Conservation (phyloP, 345 rosid species). For the Lepidium aucheri region DNA sequence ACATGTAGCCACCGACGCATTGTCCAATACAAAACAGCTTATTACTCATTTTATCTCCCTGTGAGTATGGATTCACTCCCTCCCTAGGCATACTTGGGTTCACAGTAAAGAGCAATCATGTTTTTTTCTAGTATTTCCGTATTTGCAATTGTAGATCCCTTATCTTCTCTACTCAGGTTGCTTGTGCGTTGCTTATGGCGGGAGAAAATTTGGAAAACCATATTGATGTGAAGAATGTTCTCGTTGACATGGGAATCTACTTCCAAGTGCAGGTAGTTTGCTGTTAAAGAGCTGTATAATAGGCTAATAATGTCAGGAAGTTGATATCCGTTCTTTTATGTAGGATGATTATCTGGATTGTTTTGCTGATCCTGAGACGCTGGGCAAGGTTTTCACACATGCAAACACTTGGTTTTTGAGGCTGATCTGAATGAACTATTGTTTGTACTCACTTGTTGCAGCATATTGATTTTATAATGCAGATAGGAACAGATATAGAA, state of each 20-base stretch:
- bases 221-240: constrained; percentile 49
- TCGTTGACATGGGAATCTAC: constrained; percentile 70
- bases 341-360: constrained; percentile 87
- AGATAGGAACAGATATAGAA: constrained; percentile 86
- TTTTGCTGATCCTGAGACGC: constrained; percentile 62
- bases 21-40: constrained; percentile 72
- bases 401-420: not conserved
- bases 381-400: constrained; percentile 58
- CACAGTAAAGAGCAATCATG: not conserved
- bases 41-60: constrained; percentile 78
- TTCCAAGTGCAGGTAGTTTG: constrained; percentile 70
- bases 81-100: not conserved
- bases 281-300: not conserved
- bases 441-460: not conserved
- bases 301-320: not conserved
- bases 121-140: not conserved
- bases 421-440: not conserved
- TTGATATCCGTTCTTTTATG: constrained; percentile 2
- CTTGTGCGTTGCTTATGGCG: constrained; percentile 68
- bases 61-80: constrained; percentile 36
- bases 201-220: constrained; percentile 70
- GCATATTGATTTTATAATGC: constrained; percentile 13
- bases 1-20: constrained; percentile 64
- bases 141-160: not conserved
- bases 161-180: constrained; percentile 44